Conservation (phyloP, 23 red algal species). For the Cyanidium caldarium region DNA sequence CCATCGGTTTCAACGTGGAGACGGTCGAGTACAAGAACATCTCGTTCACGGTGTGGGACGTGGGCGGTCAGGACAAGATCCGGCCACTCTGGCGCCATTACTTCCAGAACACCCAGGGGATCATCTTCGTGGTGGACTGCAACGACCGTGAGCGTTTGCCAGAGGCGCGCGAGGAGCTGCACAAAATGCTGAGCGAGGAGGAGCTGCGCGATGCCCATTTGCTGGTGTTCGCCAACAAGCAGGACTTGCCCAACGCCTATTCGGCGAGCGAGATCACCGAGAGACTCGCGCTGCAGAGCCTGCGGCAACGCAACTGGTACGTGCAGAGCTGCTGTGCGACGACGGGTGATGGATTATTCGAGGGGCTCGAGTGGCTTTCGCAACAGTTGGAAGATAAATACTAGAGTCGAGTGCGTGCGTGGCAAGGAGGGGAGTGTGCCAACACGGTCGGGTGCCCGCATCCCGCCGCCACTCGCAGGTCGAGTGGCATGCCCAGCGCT, state of each 20-base stretch:
- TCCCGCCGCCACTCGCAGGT: no score
- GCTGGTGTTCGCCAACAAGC: conserved; percentile 77
- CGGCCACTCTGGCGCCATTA: conserved; percentile 64
- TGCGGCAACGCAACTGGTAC: conserved; percentile 90
- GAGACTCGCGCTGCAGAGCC: conserved; percentile 52
- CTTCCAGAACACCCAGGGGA: conserved; percentile 97
- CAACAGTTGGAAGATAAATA: conserved; percentile 54
- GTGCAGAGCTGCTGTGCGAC: conserved; percentile 93
- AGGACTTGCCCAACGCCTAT: conserved; percentile 76
- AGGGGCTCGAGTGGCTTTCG: conserved; percentile 95
- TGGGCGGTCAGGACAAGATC: conserved; percentile 95
- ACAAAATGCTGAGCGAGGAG: conserved; percentile 97
- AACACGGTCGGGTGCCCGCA: no score
- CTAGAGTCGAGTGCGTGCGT: no score
- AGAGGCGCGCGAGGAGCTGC: conserved; percentile 85
- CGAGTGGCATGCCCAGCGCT: no score
- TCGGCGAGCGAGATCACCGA: conserved; percentile 69
- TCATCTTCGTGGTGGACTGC: conserved; percentile 96
- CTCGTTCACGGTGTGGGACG: conserved; percentile 97
- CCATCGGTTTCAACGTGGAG: conserved; percentile 71
- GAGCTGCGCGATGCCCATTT: conserved; percentile 81
- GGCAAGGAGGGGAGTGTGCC: no score
- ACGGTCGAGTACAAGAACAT: conserved; percentile 99
- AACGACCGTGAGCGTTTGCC: conserved; percentile 90
- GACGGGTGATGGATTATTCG: conserved; percentile 87